These are phyloP conservation scores for Fusarium nisikadoi DNA, from an alignment of 2,329 filamentous ascomycete genomes.

Conservation along the genomic window DNA sequence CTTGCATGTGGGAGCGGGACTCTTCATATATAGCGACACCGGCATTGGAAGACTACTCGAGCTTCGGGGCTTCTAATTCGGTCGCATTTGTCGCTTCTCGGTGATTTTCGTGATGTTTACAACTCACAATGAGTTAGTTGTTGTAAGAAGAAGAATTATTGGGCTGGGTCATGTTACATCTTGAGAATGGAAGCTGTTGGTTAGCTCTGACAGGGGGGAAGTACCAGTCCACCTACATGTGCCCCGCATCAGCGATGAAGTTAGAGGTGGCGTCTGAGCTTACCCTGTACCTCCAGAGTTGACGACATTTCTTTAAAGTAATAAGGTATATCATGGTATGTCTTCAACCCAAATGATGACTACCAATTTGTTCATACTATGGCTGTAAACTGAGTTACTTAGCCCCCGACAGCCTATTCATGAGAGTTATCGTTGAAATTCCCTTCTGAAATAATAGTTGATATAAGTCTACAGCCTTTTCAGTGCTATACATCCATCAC, in stretches of 20 bases:
- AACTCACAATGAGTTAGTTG: slow-evolving; percentile 9
- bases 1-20: slow-evolving; percentile 36
- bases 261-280: background rate
- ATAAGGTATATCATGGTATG: background rate
- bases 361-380: background rate
- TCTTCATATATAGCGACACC: slow-evolving; percentile 19
- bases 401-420: background rate
- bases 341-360: background rate
- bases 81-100: background rate
- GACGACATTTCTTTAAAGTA: background rate
- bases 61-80: background rate
- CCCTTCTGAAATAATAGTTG: background rate
- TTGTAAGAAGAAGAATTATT: slow-evolving; percentile 6
- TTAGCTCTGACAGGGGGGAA: slow-evolving; percentile 28
- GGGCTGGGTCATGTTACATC: slow-evolving; percentile 19
- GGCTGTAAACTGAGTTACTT: background rate
- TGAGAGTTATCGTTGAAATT: background rate
- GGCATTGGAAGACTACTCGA: slow-evolving; percentile 25
- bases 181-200: slow-evolving; percentile 18
- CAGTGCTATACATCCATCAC: background rate
- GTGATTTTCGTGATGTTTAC: background rate
- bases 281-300: slow-evolving; percentile 33
- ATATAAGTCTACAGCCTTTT: background rate
- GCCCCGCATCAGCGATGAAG: slow-evolving; percentile 25
- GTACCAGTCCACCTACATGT: slow-evolving; percentile 2